Base-by-base conservation (phyloP, 768 basidiomycete genomes). In the Astraeus odoratus region DNA sequence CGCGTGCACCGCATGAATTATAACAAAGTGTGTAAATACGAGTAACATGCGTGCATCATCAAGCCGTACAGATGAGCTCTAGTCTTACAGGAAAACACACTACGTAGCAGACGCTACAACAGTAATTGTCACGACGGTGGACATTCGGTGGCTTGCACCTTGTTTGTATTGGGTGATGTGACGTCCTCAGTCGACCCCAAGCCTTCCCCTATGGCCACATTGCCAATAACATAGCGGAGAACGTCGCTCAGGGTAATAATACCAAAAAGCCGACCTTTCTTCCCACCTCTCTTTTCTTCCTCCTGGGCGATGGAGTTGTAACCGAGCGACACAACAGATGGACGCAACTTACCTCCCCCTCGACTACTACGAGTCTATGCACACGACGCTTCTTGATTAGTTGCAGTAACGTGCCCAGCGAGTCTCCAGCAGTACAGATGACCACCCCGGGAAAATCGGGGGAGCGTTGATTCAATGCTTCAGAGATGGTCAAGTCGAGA, bases 371-470 rank as follows among this genome's bases (percentile, higher is more conserved):
- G 15, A 99, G 69, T 39, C 96, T 81, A 62, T 99, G 96, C 12
- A 96, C 90, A 25, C 96, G 74, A 23, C 93, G 81, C 63, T 93
- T 89, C 67, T 90, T 91, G 60, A 98, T 88, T 18, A 96, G 78
- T 54, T 89, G 81, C 39, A 99, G 75, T 6, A 98, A 77, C 1
- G 90, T 92, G 3, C 86, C 87, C 22, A 99, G 72, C 0, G 94
- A 94, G 59, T 98, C 95, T 2, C 82, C 77, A 1, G 91, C 89
- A 1, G 89, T 91, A 61, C 96, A 98, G 16, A 95, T 87, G 43
- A 98, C 90, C 6, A 98, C 94, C 12, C 96, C 96, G 7, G 92
- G 89, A 62, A 99, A 99, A 65, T 98, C 95, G 7, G 88, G 77
- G 12, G 91, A 86, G 13, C 96, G 86, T 59, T 94, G 88, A 51